Evolutionary conservation across 2,329 filamentous ascomycete species (phyloP).

Genomic region (Monosporascus sp.): DNA sequence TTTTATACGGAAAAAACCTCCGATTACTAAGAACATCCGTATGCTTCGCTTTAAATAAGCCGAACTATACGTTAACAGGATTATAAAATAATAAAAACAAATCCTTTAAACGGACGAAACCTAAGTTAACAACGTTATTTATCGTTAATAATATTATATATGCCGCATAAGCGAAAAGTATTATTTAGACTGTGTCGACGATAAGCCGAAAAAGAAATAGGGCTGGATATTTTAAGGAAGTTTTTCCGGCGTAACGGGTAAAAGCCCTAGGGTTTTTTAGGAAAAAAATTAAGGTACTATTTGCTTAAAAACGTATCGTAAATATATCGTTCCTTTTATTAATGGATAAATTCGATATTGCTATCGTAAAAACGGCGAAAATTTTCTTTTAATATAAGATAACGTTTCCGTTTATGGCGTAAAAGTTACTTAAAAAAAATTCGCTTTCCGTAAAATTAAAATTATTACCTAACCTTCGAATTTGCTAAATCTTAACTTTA

Average conservation of each 20-base stretch:
- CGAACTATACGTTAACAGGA: not conserved
- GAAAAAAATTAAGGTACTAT: not conserved
- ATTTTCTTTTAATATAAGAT: no score
- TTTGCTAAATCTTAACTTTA: no score
- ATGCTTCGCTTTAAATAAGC: no score
- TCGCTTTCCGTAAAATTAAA: no score
- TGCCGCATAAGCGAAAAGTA: not conserved
- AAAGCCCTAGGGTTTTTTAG: not conserved
- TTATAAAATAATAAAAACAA: constrained; percentile 1
- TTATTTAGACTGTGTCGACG: not conserved
- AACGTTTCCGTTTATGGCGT: no score
- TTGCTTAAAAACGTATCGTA: not conserved
- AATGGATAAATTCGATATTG: not conserved
- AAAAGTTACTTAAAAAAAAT: no score
- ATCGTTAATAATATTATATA: not conserved
- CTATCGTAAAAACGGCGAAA: no score
- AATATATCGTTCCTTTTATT: not conserved
- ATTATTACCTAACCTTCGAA: no score
- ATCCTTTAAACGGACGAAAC: not conserved
- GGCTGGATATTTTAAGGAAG: not conserved
- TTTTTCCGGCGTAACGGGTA: no score
- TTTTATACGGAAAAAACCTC: no score
- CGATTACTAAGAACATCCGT: no score
- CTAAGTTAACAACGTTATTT: not conserved
- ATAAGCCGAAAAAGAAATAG: not conserved